Evolutionary conservation across 441 rosid genomes (phyloP).

Genomic region (Metrosideros polymorpha): DNA sequence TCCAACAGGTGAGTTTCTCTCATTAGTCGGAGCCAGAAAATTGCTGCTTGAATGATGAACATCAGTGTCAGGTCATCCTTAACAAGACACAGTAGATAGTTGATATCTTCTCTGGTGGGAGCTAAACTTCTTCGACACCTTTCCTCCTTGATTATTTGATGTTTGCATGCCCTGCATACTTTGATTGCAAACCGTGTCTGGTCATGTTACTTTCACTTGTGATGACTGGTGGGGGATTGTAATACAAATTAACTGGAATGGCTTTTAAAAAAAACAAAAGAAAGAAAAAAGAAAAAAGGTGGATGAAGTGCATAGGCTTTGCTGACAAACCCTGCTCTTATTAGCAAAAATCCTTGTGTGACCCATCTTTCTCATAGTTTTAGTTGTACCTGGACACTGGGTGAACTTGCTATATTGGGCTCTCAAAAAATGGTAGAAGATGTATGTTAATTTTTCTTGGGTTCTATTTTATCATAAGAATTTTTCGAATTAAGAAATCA

Average conservation of each 20-base stretch:
- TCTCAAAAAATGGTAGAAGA: not conserved
- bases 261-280: not conserved
- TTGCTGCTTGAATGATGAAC: not conserved
- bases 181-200: not conserved
- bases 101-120: not conserved
- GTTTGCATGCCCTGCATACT: not conserved
- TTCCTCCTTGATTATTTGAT: not conserved
- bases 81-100: not conserved
- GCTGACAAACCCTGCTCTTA: too few relatives aligned
- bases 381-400: not conserved
- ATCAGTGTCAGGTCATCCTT: not conserved
- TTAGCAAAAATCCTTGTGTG: too few relatives aligned
- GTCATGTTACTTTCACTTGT: not conserved
- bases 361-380: not conserved
- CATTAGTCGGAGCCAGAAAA: not conserved
- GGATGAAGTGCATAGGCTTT: too few relatives aligned
- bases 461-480: not conserved
- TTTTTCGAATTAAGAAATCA: not conserved
- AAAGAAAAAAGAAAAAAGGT: too few relatives aligned
- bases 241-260: not conserved
- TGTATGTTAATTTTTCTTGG: not conserved
- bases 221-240: not conserved
- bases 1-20: conserved; percentile 49
- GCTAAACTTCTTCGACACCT: not conserved
- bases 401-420: not conserved